Evolutionary conservation across 345 rosid species (phyloP).

Genomic region (Brassica carinata): DNA sequence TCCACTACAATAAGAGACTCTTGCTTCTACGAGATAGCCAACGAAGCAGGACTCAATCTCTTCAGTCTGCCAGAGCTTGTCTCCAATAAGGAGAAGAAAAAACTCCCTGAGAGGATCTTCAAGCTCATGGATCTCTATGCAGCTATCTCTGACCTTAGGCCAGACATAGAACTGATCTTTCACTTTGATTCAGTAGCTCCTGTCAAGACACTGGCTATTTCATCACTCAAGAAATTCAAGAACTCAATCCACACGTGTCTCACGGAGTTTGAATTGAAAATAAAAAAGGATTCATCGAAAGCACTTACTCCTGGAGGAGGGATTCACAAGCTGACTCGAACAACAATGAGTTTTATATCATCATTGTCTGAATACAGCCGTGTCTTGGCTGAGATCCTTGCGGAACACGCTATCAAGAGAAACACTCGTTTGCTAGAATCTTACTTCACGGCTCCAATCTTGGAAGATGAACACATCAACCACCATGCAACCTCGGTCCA

Average conservation of each 20-base stretch:
- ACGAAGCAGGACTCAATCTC: constrained; percentile 59
- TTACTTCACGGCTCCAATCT: constrained; percentile 49
- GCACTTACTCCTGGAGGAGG: constrained; percentile 53
- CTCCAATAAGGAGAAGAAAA: constrained; percentile 48
- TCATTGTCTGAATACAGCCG: constrained; percentile 56
- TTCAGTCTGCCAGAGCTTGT: constrained; percentile 66
- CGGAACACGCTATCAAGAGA: constrained; percentile 47
- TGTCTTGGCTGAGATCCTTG: constrained; percentile 52
- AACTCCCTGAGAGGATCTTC: constrained; percentile 56
- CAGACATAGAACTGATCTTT: constrained; percentile 70
- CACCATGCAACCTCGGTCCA: constrained; percentile 44
- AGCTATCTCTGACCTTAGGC: constrained; percentile 57
- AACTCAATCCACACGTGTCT: constrained; percentile 43
- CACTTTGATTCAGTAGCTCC: constrained; percentile 55
- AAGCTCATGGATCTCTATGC: constrained; percentile 64
- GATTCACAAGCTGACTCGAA: constrained; percentile 63
- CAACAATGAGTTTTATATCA: constrained; percentile 63
- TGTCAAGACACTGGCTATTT: constrained; percentile 50
- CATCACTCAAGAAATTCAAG: constrained; percentile 55
- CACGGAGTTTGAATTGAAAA: constrained; percentile 48
- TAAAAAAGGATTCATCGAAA: constrained; percentile 58
- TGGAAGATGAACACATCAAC: constrained; percentile 37
- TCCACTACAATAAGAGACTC: constrained; percentile 55
- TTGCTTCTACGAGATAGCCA: constrained; percentile 63
- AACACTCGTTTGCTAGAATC: constrained; percentile 53